A percentile compares a stretch with the other conserved stretches of the same genome.
Evolutionary conservation across 331 rosid species (phyloP).

Genomic region (Quercus lobata): DNA sequence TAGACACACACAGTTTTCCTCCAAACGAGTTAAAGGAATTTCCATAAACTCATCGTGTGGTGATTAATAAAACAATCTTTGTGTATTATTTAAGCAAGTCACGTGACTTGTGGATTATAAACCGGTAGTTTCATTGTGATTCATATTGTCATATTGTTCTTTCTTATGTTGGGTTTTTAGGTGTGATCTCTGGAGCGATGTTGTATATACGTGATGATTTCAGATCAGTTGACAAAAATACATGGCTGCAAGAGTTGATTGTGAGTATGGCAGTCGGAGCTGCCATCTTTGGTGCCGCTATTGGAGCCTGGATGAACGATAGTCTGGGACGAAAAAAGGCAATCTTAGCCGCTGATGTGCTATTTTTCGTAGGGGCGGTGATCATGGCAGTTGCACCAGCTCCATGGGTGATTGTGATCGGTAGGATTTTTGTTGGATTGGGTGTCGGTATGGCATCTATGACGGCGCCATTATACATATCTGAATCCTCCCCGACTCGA

Average conservation of each 20-base stretch:
- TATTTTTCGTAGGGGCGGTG: conserved; percentile 54
- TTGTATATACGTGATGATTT: conserved; percentile 77
- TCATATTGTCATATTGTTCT: background rate
- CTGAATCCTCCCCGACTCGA: conserved; percentile 72
- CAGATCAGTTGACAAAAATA: conserved; percentile 47
- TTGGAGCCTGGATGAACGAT: conserved; percentile 80
- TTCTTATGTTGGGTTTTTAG: conserved; percentile 13
- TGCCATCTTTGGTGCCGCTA: conserved; percentile 74
- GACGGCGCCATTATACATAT: conserved; percentile 80
- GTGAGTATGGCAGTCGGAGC: conserved; percentile 89
- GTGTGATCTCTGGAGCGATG: conserved; percentile 86
- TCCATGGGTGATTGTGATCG: conserved; percentile 61
- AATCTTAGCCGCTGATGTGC: conserved; percentile 46
- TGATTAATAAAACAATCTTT: background rate
- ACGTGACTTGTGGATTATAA: too few relatives aligned
- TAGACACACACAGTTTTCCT: too few relatives aligned
- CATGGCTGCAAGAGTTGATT: conserved; percentile 83
- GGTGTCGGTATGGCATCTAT: conserved; percentile 94
- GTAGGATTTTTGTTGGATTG: conserved; percentile 70
- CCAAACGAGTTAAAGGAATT: too few relatives aligned
- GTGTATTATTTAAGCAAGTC: too few relatives aligned
- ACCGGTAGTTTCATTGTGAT: background rate
- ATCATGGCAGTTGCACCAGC: conserved; percentile 56
- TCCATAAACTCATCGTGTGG: background rate
- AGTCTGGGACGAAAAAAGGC: conserved; percentile 57